phyloP scores from a whole-genome alignment of 345 rosid genomes.

The Turnera subulata region DNA sequence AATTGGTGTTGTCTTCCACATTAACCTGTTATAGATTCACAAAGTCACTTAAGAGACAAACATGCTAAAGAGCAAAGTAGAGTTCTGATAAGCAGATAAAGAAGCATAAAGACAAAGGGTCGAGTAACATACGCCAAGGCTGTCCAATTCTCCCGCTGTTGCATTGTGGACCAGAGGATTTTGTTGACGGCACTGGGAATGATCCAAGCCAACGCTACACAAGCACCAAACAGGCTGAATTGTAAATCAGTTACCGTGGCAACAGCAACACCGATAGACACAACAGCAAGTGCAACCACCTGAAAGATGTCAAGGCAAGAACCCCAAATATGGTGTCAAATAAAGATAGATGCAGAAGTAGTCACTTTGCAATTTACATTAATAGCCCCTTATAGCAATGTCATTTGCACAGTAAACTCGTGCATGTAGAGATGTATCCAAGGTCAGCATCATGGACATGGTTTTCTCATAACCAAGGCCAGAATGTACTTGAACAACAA shows the following conservation, averaged over 20 bases:
- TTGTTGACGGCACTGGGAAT: constrained; percentile 89
- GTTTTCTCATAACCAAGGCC: too few species aligned
- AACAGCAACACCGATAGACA: constrained; percentile 85
- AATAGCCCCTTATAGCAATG: background rate
- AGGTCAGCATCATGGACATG: too few species aligned
- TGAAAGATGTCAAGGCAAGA: constrained; percentile 28
- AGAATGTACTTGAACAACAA: background rate
- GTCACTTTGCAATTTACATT: too few species aligned
- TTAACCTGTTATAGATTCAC: constrained; percentile 52
- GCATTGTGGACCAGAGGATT: constrained; percentile 90
- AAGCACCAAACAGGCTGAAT: constrained; percentile 83
- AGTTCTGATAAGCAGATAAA: background rate
- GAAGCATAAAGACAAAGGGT: constrained; percentile 1
- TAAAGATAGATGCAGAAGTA: background rate
- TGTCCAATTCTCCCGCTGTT: constrained; percentile 89
- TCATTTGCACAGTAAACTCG: background rate
- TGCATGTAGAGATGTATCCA: too few species aligned
- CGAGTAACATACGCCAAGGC: constrained; percentile 73
- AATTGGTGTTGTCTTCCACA: constrained; percentile 98
- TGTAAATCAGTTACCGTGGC: constrained; percentile 96
- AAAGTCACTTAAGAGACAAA: constrained; percentile 2
- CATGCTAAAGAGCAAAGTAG: background rate
- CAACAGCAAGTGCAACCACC: constrained; percentile 74
- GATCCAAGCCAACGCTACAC: constrained; percentile 91
- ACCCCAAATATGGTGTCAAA: background rate